Evolutionary conservation across 768 basidiomycete species (phyloP), one percentile per base, ranked within the genome.

Genomic region (Panaeolus papilionaceus): DNA sequence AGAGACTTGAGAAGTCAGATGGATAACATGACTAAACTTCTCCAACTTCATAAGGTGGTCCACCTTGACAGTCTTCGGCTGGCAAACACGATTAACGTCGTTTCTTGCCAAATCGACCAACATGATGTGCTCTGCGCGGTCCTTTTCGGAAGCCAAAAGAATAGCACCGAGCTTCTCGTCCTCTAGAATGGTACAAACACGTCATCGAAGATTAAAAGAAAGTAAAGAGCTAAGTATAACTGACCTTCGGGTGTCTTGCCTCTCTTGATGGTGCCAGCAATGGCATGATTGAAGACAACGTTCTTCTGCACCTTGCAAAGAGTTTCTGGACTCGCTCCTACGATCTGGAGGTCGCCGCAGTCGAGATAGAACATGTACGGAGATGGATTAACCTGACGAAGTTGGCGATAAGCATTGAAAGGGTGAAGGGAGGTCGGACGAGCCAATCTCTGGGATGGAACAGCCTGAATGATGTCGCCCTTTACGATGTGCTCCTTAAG

Each of bases 311-410:
- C 95, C 77, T 96, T 98, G 81, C 98, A 98, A 4, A 99, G 83
- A 4, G 96, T 98, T 80, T 99, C 98, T 0, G 98, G 98, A 72
- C 95, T 97, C 1, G 98, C 98, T 11, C 98, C 98, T n/a, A 99
- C 96, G 40, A 99, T 84, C 78, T 98, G 96, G 11, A 97, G 76
- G 65, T 94, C 94, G 5, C 94, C 93, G 71, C 95, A 97, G 73
- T 99, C 94, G 72, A 99, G 78, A 76, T 96, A 99, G 80, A 96
- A 99, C 96, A 98, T 98, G 80, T 99, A 99, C 16, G 98, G 98
- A 65, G 95, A 97, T 0, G 98, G 98, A 73, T 99, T 99, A 69
- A 98, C 88, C 73, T 96, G 91, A 54, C 98, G 91, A 54, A 99
- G 85, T 64, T 94, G 93, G 62, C 98, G 85, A 76, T 99, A 99